phyloP scores from a whole-genome alignment of 495 filamentous ascomycete genomes.

The Aspergillus heteromorphus region DNA sequence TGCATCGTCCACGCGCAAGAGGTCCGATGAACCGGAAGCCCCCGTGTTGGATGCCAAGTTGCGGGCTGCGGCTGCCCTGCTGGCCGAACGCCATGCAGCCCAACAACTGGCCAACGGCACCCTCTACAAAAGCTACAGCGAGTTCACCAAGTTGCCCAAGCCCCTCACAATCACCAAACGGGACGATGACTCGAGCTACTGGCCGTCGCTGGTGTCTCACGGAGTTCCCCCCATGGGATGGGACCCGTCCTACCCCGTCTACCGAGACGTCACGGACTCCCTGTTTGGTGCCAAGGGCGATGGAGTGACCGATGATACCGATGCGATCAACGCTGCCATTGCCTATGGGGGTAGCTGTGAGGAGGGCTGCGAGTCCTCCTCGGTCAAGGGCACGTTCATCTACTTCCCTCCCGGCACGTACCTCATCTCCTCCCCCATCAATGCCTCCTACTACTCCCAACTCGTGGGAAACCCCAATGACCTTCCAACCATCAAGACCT shows the following conservation, averaged over 20 bases:
- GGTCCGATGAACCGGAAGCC: background rate
- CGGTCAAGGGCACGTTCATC: conserved; percentile 48
- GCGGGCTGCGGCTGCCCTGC: background rate
- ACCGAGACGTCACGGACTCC: background rate
- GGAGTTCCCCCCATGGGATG: background rate
- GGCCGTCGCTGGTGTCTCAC: background rate
- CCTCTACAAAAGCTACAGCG: background rate
- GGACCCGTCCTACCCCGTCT: background rate
- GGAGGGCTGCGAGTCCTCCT: conserved; percentile 31
- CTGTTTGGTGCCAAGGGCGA: background rate
- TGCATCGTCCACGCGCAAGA: background rate
- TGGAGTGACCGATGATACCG: conserved; percentile 22
- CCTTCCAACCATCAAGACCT: conserved; percentile 8
- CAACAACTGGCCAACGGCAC: background rate
- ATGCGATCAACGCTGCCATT: conserved; percentile 53
- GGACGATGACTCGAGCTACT: background rate
- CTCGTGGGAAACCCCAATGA: conserved; percentile 55
- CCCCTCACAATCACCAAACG: background rate
- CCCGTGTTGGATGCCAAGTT: background rate
- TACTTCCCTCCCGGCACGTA: conserved; percentile 58
- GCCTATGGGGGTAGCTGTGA: conserved; percentile 41
- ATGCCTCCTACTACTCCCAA: conserved; percentile 49
- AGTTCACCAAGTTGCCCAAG: background rate
- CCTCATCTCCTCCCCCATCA: conserved; percentile 42
- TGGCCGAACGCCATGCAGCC: background rate